Evolutionary conservation across 2,329 filamentous ascomycete species (phyloP).

Genomic region (Venturia effusa): DNA sequence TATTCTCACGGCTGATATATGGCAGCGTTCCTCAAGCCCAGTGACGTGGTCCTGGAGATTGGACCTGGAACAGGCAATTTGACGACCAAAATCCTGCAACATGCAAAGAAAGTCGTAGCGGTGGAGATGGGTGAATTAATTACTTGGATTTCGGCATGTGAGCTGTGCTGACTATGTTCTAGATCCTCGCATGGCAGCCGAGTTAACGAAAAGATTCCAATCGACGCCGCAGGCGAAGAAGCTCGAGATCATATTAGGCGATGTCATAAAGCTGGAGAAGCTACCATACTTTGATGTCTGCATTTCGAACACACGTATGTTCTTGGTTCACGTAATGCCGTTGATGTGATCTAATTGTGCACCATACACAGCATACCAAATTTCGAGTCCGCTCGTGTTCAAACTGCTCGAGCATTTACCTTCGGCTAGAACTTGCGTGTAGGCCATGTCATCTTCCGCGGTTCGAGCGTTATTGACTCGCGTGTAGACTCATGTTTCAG

Average conservation of each 20-base stretch:
- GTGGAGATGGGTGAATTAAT: constrained; percentile 54
- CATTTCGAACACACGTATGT: constrained; percentile 57
- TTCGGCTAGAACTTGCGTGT: constrained; percentile 67
- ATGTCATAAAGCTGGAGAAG: constrained; percentile 77
- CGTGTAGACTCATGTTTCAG: constrained; percentile 71
- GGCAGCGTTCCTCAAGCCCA: constrained; percentile 70
- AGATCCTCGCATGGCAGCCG: constrained; percentile 92
- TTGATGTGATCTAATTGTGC: too few species aligned
- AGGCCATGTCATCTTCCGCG: too few species aligned
- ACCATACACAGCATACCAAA: constrained; percentile 47
- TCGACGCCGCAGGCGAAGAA: constrained; percentile 75
- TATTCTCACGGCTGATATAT: background rate
- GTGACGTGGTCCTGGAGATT: constrained; percentile 79
- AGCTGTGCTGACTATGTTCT: background rate
- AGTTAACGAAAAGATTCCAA: constrained; percentile 87
- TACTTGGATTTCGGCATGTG: background rate
- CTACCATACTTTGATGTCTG: constrained; percentile 72
- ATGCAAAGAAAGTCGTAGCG: constrained; percentile 71
- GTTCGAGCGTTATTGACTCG: too few species aligned
- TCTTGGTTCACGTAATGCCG: too few species aligned
- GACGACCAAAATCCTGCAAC: constrained; percentile 79
- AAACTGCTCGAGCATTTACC: constrained; percentile 73
- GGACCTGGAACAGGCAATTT: constrained; percentile 84
- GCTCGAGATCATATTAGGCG: constrained; percentile 79
- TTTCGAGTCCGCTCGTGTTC: constrained; percentile 86